Conservation (phyloP, 108 stramenopile genomes). For the Asterionellopsis glacialis region DNA sequence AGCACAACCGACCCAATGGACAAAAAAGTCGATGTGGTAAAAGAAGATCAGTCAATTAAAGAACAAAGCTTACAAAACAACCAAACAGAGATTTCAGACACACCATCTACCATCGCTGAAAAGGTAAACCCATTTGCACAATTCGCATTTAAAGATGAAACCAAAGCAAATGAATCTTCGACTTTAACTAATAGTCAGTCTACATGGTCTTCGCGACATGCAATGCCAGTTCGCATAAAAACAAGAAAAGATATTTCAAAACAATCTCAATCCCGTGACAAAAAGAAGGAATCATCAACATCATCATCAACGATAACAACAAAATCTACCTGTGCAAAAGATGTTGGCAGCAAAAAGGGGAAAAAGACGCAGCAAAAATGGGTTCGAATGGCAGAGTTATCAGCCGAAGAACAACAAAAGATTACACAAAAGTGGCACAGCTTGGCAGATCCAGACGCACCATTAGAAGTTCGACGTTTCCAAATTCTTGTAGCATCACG, state of each 20-base stretch:
- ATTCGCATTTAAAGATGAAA: constrained; percentile 24
- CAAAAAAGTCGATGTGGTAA: too few species aligned
- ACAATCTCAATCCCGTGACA: background rate
- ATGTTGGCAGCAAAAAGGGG: constrained; percentile 2
- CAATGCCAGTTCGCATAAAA: background rate
- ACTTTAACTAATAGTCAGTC: too few species aligned
- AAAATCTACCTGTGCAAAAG: too few species aligned
- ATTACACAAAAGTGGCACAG: constrained; percentile 59
- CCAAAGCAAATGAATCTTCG: too few species aligned
- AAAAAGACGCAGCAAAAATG: constrained; percentile 12
- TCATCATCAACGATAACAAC: background rate
- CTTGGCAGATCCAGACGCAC: constrained; percentile 34
- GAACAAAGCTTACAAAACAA: too few species aligned
- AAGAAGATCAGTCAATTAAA: too few species aligned
- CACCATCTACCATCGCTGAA: background rate
- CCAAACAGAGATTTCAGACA: too few species aligned
- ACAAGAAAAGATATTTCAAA: background rate
- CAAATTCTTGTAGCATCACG: constrained; percentile 64
- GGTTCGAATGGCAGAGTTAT: constrained; percentile 12
- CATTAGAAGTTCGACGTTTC: constrained; percentile 53
- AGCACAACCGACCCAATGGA: too few species aligned
- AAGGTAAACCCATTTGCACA: constrained; percentile 42
- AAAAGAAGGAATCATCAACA: constrained; percentile 6
- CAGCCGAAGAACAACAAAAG: constrained; percentile 20
- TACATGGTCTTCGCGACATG: background rate